Base-by-base conservation (phyloP, 169 alveolate species). In the Fabrea salina region DNA sequence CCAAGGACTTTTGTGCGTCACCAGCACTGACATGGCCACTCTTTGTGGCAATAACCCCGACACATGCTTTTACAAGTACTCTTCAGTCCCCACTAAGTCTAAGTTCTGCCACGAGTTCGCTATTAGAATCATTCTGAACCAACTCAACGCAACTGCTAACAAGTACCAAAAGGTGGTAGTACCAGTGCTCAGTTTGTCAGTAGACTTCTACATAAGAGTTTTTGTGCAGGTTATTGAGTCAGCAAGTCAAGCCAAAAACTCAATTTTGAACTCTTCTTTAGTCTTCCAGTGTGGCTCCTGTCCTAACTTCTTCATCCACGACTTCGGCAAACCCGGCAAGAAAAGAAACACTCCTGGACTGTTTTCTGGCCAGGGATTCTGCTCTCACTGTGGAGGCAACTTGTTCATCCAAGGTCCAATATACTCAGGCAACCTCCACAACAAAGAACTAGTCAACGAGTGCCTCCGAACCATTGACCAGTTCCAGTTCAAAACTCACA, bases 11-110 rank as follows among this genome's bases (percentile, higher is more conserved):
- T 86, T 95, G 37, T 89, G 96, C 70, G 91, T 97, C 51, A 97
- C 99, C 1, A 92, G 96, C 51, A 97, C 99, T n/a, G 99, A 97
- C 83, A 96, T 96, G 98, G 96, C 98, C n/a, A 96, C 96, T 11
- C 89, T 97, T 44, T 95, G 98, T 82, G 98, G 98, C n/a, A 93
- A 95, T 78, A 91, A 84, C 53, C 99, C 99, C 0, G 97, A 95
- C 50, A 97, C 95, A 5, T 90, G 98, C 16, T 97, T 95, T 85
- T 97, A 97, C 83, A 95, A 95, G 82, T 97, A 97, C 74, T 98
- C 97, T 50, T 96, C 98, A 22, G 84, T 92, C 35, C 95, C 97
- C 58, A 82, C 91, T 70, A 96, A 94, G 78, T 91, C 89, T 43
- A 80, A 90, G 19, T 94, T 93, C 75, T 94, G 97, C 82, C 98